Conservation (phyloP, 2,329 filamentous ascomycete genomes). For the Penicillium verrucosum region DNA sequence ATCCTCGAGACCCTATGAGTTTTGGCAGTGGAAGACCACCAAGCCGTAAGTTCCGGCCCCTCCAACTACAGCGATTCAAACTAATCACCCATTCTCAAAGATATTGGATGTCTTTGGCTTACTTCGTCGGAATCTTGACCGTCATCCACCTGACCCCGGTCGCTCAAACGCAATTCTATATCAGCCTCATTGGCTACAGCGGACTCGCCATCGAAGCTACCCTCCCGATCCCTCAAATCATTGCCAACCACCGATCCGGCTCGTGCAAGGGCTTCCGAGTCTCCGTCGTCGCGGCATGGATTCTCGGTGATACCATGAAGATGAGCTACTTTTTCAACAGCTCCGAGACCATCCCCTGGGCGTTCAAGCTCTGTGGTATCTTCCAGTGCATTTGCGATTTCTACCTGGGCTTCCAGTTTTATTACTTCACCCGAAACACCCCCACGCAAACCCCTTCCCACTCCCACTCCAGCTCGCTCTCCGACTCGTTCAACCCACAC, state of each 20-base stretch:
- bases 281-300: slow-evolving; percentile 48
- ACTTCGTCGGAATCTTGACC: slow-evolving; percentile 50
- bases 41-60: slow-evolving; percentile 45
- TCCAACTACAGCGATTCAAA: slow-evolving; percentile 3
- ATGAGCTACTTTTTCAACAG: slow-evolving; percentile 51
- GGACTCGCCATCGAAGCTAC: slow-evolving; percentile 49
- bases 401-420: slow-evolving; percentile 49
- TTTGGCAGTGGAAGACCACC: slow-evolving; percentile 61
- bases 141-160: slow-evolving; percentile 53
- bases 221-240: slow-evolving; percentile 48
- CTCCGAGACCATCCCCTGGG: slow-evolving; percentile 44
- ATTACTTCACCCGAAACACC: slow-evolving; percentile 39
- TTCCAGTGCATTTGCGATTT: slow-evolving; percentile 49
- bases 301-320: slow-evolving; percentile 51
- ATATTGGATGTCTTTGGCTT: slow-evolving; percentile 59
- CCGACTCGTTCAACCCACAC: slow-evolving; percentile 8
- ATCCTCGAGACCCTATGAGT: slow-evolving; percentile 54
- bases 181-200: slow-evolving; percentile 43
- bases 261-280: slow-evolving; percentile 51
- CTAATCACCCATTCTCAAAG: slow-evolving; percentile 20
- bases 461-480: neutral
- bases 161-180: slow-evolving; percentile 42
- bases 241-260: slow-evolving; percentile 46
- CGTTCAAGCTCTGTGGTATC: slow-evolving; percentile 49
- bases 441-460: slow-evolving; percentile 17